Evolutionary conservation across 2,329 filamentous ascomycete genomes (phyloP), one percentile per base, ranked within the genome.

Genomic region (Aspergillus brunneoviolaceus): DNA sequence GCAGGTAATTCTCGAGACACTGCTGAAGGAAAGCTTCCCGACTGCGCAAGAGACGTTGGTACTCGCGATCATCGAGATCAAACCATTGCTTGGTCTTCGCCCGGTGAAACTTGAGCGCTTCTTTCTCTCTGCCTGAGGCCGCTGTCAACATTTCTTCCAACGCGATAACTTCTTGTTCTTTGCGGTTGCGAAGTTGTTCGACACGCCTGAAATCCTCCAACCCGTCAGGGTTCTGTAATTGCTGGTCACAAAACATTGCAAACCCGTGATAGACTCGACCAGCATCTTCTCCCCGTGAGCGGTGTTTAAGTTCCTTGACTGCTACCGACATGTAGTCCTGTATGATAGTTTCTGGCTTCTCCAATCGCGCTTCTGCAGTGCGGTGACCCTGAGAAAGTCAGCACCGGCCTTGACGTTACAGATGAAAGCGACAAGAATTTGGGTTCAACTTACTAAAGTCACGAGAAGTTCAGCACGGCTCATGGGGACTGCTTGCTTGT

Each of bases 241-340:
- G 95, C 69, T 92, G 88, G 72, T 99, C 94, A 70, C 96, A 99
- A 73, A 99, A 99, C 55, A 88, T 85, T 27, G 96, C 95, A 74
- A 98, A 98, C 69, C 96, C 91, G 72, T 97, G 92, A 69, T 92
- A 97, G 0, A 98, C 95, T 65, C 91, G 85, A 1, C 93, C 92
- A 2, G 93, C 90, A 61, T 94, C 90, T 49, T 84, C 81, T 1
- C 90, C 89, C 56, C 87, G 83, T 5, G 78, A 83, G 50, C 85
- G 84, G 1, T 87, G 87, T 67, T 86, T 89, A 7, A 99, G 81
- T 70, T 96, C 91, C 65, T 87, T 88, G 29, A 98, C 87, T 0
- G 95, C 93, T 23, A 91, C 91, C 57, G 89, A 85, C 0, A 99
- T 83, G 69, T 97, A 98, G 39, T 89, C 87, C 66, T 89, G 87